Conservation (phyloP, 2,329 filamentous ascomycete genomes). For the Beauveria sp. region DNA sequence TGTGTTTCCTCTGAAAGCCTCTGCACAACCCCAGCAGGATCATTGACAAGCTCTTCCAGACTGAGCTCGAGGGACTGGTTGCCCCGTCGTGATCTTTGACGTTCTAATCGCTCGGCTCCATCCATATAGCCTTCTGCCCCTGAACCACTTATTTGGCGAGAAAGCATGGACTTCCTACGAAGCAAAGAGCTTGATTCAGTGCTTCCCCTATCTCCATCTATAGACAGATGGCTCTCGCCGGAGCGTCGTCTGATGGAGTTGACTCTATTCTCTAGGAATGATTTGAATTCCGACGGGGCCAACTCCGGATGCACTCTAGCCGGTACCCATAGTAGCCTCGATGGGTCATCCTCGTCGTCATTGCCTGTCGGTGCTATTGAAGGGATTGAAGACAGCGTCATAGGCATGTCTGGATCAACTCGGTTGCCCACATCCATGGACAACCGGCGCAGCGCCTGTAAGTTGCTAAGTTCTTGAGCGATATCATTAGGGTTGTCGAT, state of each 20-base stretch:
- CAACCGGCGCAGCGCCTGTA: constrained; percentile 84
- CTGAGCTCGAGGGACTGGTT: constrained; percentile 54
- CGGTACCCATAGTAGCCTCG: constrained; percentile 89
- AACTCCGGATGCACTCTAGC: constrained; percentile 90
- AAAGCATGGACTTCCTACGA: constrained; percentile 93
- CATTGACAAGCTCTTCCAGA: constrained; percentile 74
- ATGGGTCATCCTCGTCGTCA: constrained; percentile 81
- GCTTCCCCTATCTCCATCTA: constrained; percentile 42
- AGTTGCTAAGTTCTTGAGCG: constrained; percentile 83
- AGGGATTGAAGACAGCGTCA: constrained; percentile 61
- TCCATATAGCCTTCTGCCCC: constrained; percentile 64
- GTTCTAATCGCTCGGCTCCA: constrained; percentile 71
- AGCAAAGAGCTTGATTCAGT: constrained; percentile 57
- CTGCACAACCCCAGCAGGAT: constrained; percentile 64
- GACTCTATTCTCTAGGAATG: constrained; percentile 87
- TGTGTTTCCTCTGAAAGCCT: constrained; percentile 55
- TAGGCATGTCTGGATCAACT: constrained; percentile 65
- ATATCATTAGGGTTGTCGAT: constrained; percentile 86
- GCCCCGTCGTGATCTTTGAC: constrained; percentile 57
- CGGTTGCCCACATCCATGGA: constrained; percentile 85
- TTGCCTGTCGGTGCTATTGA: constrained; percentile 62
- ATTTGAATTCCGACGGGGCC: constrained; percentile 93
- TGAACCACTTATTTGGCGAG: constrained; percentile 65
- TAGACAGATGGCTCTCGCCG: constrained; percentile 58
- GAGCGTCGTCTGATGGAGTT: constrained; percentile 83